Evolutionary conservation across 148 eudicot genomes (phyloP).

Genomic region (Diospyros kaki): DNA sequence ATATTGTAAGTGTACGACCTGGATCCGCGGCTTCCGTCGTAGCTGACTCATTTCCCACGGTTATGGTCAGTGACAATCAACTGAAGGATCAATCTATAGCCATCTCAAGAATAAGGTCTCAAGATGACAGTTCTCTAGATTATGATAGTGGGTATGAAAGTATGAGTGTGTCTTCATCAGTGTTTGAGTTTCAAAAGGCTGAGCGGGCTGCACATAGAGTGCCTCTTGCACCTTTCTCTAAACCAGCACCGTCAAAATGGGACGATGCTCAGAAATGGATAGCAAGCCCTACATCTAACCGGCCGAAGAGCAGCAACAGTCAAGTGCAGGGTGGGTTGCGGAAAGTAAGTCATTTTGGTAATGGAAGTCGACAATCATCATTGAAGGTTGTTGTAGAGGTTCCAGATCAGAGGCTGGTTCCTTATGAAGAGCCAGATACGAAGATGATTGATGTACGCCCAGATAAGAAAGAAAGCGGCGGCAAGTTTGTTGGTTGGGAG

Average conservation of each 20-base stretch:
- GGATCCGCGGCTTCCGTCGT: slow-evolving; percentile 14
- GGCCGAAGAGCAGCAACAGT: slow-evolving; percentile 34
- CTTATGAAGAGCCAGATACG: slow-evolving; percentile 65
- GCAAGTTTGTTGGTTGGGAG: slow-evolving; percentile 43
- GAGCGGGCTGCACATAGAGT: slow-evolving; percentile 47
- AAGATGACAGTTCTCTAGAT: slow-evolving; percentile 36
- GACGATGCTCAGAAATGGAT: slow-evolving; percentile 88
- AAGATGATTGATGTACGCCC: slow-evolving; percentile 48
- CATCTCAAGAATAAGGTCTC: slow-evolving; percentile 30
- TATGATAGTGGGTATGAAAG: slow-evolving; percentile 38
- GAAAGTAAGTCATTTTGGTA: slow-evolving; percentile 33
- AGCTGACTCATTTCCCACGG: slow-evolving; percentile 9
- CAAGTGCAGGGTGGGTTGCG: slow-evolving; percentile 25
- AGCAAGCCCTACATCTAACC: slow-evolving; percentile 58
- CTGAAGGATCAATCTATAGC: slow-evolving; percentile 12
- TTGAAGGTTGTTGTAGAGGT: slow-evolving; percentile 51
- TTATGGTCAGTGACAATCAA: slow-evolving; percentile 10
- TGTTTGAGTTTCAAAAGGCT: slow-evolving; percentile 66
- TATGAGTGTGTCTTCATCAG: slow-evolving; percentile 26
- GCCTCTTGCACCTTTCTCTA: slow-evolving; percentile 51
- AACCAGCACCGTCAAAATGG: slow-evolving; percentile 81
- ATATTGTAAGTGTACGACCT: slow-evolving; percentile 26
- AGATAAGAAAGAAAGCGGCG: slow-evolving; percentile 28
- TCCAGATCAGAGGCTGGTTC: slow-evolving; percentile 43
- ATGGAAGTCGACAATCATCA: slow-evolving; percentile 45